phyloP scores from a whole-genome alignment of 2,329 filamentous ascomycete species.

The Triangularia setosa region DNA sequence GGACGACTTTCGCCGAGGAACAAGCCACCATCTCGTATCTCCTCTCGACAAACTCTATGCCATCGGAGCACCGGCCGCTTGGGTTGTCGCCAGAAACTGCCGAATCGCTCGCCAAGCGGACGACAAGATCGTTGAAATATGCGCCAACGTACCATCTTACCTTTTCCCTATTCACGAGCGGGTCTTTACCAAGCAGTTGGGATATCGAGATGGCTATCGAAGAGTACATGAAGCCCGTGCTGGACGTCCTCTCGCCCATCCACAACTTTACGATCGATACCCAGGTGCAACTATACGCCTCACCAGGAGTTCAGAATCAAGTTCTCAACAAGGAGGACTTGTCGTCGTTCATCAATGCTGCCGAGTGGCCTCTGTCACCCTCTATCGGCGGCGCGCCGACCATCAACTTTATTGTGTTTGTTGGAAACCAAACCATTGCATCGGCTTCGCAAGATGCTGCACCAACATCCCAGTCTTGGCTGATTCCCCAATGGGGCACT shows the following conservation, averaged over 20 bases:
- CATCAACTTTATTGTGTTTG: slow-evolving; percentile 91
- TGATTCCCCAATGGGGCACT: slow-evolving; percentile 92
- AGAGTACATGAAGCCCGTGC: slow-evolving; percentile 75
- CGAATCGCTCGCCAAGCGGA: slow-evolving; percentile 62
- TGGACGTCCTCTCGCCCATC: slow-evolving; percentile 74
- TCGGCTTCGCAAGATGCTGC: slow-evolving; percentile 30
- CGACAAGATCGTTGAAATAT: slow-evolving; percentile 83
- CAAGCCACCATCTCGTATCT: slow-evolving; percentile 79
- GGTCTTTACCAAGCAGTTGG: slow-evolving; percentile 77
- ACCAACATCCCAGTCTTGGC: slow-evolving; percentile 65
- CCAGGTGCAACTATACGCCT: slow-evolving; percentile 92
- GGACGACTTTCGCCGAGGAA: slow-evolving; percentile 79
- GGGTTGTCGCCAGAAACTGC: slow-evolving; percentile 48
- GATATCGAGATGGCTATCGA: slow-evolving; percentile 79
- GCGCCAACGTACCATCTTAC: slow-evolving; percentile 92
- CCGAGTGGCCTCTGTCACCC: slow-evolving; percentile 93
- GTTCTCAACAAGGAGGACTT: slow-evolving; percentile 80
- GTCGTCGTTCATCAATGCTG: slow-evolving; percentile 92
- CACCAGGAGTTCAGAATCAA: slow-evolving; percentile 57
- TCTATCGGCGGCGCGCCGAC: slow-evolving; percentile 92
- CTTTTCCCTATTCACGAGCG: slow-evolving; percentile 88
- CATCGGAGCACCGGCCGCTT: slow-evolving; percentile 43
- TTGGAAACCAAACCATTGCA: slow-evolving; percentile 71
- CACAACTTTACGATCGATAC: slow-evolving; percentile 96
- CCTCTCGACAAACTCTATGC: slow-evolving; percentile 56